These are phyloP conservation scores for Rhizopus sp. DNA, from an alignment of 371 early-diverging fungal genomes.

Conservation along the genomic window DNA sequence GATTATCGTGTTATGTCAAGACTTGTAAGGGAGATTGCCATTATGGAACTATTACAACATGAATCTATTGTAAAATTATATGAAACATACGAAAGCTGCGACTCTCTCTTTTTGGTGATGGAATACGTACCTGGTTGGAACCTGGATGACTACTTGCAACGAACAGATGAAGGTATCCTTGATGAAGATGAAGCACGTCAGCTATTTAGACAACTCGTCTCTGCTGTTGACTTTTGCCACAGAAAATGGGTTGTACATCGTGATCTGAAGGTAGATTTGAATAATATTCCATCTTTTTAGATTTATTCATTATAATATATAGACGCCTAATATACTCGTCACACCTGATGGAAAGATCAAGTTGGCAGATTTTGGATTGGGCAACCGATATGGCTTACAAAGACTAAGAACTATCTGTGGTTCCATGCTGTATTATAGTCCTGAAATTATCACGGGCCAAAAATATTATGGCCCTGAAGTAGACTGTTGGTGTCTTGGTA, in stretches of 20 bases:
- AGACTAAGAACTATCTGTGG: slow-evolving; percentile 81
- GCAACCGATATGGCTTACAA: slow-evolving; percentile 71
- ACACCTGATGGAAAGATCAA: slow-evolving; percentile 58
- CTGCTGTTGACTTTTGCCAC: slow-evolving; percentile 76
- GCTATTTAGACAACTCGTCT: slow-evolving; percentile 69
- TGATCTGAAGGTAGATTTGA: slow-evolving; percentile 67
- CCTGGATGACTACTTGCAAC: slow-evolving; percentile 57
- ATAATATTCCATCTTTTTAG: neutral
- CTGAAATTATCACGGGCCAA: slow-evolving; percentile 68
- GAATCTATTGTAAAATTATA: slow-evolving; percentile 86
- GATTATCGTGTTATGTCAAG: slow-evolving; percentile 78
- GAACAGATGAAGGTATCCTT: slow-evolving; percentile 43
- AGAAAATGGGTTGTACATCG: slow-evolving; percentile 75
- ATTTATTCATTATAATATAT: neutral
- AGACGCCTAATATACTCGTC: slow-evolving; percentile 62
- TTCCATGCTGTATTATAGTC: slow-evolving; percentile 54
- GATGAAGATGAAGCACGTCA: slow-evolving; percentile 65
- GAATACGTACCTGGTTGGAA: slow-evolving; percentile 65
- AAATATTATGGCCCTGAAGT: slow-evolving; percentile 69
- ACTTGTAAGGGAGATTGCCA: slow-evolving; percentile 82
- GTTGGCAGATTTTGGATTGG: slow-evolving; percentile 82
- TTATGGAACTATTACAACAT: slow-evolving; percentile 87
- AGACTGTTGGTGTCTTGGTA: slow-evolving; percentile 83
- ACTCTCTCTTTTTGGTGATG: slow-evolving; percentile 76
- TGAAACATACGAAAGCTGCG: slow-evolving; percentile 88